Base-by-base conservation (phyloP, 2,329 filamentous ascomycete genomes). In the Gaeumannomyces tritici region DNA sequence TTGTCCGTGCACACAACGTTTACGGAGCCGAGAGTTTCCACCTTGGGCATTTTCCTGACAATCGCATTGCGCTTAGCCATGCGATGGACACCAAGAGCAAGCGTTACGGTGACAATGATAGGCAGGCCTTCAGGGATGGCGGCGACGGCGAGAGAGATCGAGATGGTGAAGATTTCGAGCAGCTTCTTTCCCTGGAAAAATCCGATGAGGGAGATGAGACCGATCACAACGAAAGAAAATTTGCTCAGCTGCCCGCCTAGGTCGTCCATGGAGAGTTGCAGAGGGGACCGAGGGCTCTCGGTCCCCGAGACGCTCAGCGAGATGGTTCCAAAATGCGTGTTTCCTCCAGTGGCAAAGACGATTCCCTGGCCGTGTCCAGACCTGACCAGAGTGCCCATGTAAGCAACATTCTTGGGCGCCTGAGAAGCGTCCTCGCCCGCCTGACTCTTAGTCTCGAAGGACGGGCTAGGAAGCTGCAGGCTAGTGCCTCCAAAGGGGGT, bases 1-100 rank as follows among this genome's bases (percentile, higher is more conserved):
- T 99, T 99, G 79, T 99, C 95, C 68, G 92, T 97, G 78, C 96
- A 99, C 8, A 99, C 91, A n/a, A 99, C 93, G 70, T 98, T 99
- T 64, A 99, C 95, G n/a, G 93, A 97, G 11, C 96, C 96, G 6
- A 99, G 78, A 0, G 95, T 99, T 74, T 99, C 95, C 11, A 99
- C 96, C 74, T 95, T 98, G 27, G 96, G 96, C 76, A 99, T 89
- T 71, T 90, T 89, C 67, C 95, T 89, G 64, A 99, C 93, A 73
- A 99, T 99, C 11, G 95, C 95, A 72, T 96, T 91, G 69, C 93
- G 87, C 71, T 88, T 91, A 64, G 95, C 96, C 95, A 99, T 99
- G 63, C 95, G 88, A 70, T 99, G 85, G 11, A 99, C 96, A 18
- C 95, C 96, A 18, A 99, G 82, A 54, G 95, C 95, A 62, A 99